phyloP scores from a whole-genome alignment of 2,329 filamentous ascomycete genomes.

The Colletotrichum higginsianum region DNA sequence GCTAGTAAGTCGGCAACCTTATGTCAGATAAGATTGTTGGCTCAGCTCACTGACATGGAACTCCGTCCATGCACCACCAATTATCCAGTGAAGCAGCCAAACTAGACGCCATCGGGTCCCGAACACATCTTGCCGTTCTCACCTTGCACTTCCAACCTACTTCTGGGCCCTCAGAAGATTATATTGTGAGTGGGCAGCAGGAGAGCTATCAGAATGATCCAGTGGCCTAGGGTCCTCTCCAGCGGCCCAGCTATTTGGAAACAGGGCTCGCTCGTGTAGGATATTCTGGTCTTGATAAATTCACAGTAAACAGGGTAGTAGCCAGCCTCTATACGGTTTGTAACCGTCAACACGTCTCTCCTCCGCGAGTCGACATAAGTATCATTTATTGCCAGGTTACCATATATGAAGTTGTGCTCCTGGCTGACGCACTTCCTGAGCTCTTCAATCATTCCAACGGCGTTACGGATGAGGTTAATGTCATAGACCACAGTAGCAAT shows the following conservation, averaged over 20 bases:
- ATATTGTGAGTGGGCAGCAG: conserved; percentile 27
- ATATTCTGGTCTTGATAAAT: conserved; percentile 35
- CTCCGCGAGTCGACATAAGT: conserved; percentile 7
- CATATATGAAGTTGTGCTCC: conserved; percentile 34
- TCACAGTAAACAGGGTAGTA: conserved; percentile 41
- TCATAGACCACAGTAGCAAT: not conserved
- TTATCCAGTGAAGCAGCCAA: no score
- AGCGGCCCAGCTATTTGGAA: conserved; percentile 27
- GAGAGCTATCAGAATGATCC: conserved; percentile 8
- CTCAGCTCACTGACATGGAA: no score
- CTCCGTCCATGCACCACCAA: no score
- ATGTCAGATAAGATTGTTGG: not conserved
- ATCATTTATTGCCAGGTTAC: conserved; percentile 37
- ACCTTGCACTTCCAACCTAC: not conserved
- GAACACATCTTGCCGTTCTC: no score
- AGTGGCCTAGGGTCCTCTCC: conserved; percentile 30
- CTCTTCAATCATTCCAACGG: not conserved
- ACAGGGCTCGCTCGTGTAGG: conserved; percentile 12
- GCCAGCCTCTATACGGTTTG: conserved; percentile 35
- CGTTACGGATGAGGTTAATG: not conserved
- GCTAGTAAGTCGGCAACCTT: not conserved
- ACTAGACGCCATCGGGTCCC: no score
- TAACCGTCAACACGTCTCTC: conserved; percentile 30
- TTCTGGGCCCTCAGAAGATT: not conserved
- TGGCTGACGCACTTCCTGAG: not conserved